Evolutionary conservation across 495 filamentous ascomycete genomes (phyloP).

Genomic region (Lepidopterella palustris): DNA sequence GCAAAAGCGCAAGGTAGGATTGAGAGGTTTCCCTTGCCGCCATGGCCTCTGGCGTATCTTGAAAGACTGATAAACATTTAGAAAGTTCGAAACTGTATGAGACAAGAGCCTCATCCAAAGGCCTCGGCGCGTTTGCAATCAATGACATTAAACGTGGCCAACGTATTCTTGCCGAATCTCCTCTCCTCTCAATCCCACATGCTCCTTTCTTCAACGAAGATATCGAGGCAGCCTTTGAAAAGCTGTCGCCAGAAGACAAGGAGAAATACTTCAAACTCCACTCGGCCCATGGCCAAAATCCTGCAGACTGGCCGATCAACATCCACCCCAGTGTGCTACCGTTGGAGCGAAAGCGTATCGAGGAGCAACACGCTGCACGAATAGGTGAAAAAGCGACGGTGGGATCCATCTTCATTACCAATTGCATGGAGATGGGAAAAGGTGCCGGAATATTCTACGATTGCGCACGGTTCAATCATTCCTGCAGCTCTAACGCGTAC

Average conservation of each 20-base stretch:
- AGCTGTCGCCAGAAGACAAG: conserved; percentile 19
- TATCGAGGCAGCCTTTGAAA: conserved; percentile 21
- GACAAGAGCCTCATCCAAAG: conserved; percentile 18
- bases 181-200: conserved; percentile 56
- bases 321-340: conserved; percentile 14
- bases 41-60: too few species aligned
- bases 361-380: conserved; percentile 19
- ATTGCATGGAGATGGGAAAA: conserved; percentile 21
- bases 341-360: conserved; percentile 18
- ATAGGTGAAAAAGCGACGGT: conserved; percentile 14
- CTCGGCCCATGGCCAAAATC: conserved; percentile 25
- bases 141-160: conserved; percentile 31
- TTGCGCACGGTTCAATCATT: conserved; percentile 32
- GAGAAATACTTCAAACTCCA: conserved; percentile 26
- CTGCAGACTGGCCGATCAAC: conserved; percentile 8
- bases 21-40: too few species aligned
- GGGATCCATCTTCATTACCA: conserved; percentile 32
- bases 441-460: conserved; percentile 28
- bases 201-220: conserved; percentile 39
- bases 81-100: conserved; percentile 5
- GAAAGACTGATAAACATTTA: too few species aligned
- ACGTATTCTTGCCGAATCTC: conserved; percentile 60
- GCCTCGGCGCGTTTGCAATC: conserved; percentile 35
- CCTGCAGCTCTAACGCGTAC: conserved; percentile 33
- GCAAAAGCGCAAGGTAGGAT: too few species aligned